Base-by-base conservation (phyloP, 2,329 filamentous ascomycete genomes). In the Fusarium acutatum region DNA sequence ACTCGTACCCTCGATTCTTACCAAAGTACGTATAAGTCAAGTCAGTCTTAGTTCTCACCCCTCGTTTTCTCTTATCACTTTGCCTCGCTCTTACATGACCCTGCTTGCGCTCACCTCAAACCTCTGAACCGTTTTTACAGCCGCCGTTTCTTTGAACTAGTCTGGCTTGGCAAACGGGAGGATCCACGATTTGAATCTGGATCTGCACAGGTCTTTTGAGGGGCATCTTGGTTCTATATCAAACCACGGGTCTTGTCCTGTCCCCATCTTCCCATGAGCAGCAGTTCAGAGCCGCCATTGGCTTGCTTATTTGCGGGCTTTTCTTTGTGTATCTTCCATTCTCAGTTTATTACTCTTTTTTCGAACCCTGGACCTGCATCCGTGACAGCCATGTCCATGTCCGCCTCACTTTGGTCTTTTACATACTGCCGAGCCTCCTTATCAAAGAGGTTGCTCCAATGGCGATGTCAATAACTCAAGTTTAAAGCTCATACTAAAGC, bases 261-360 rank as follows among this genome's bases (percentile, higher is more conserved):
- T 60, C 63, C 67, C 44, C 72, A 54, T 76, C 70, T 59, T 65
- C 66, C 64, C 75, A 76, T 76, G 73, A 73, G 73, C 59, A 60
- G 56, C 50, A 22, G 13, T 43, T 54, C 56, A 60, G 50, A 43
- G 43, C 32, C 43, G 58, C 47, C 37, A 77, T 77, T 77, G 75
- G 75, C 66, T 44, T 73, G 58, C 12, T 46, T 61, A 53, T 62
- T 54, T 49, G 52, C 44, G n/a, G 46, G 37, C 34, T 50, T 37
- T 52, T 37, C 50, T 34, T 44, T 53, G 46, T 59, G 47, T 46
- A 28, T 68, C 49, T 58, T 38, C 28, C n/a, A 38, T 52, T 40
- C 30, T 38, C 32, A 38, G 9, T 38, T n/a, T 34, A 52, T 46
- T 38, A 11, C 44, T 38, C 61, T 30, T 37, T 52, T 52, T 52